phyloP scores from a whole-genome alignment of 2,329 filamentous ascomycete species.

The Colletotrichum sp. region DNA sequence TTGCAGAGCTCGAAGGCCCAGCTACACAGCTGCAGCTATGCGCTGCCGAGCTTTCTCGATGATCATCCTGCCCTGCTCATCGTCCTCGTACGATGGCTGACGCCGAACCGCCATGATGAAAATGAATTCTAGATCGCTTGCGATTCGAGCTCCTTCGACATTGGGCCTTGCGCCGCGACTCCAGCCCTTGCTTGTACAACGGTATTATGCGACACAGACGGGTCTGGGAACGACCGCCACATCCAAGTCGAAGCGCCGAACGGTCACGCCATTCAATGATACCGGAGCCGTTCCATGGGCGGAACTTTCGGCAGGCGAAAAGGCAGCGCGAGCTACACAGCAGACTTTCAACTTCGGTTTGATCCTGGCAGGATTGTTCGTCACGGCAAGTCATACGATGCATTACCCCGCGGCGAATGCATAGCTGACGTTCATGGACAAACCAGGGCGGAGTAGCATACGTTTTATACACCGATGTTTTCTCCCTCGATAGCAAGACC shows the following conservation, averaged over 20 bases:
- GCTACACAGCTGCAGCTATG: slow-evolving; percentile 6
- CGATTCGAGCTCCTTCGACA: slow-evolving; percentile 33
- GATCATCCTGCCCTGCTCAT: background rate
- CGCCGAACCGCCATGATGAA: slow-evolving; percentile 53
- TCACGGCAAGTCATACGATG: slow-evolving; percentile 65
- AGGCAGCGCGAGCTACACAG: slow-evolving; percentile 83
- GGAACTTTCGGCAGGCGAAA: slow-evolving; percentile 77
- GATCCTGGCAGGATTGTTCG: slow-evolving; percentile 73
- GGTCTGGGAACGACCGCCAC: slow-evolving; percentile 39
- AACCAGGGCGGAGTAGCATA: slow-evolving; percentile 76
- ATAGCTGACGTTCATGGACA: background rate
- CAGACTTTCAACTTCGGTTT: slow-evolving; percentile 89
- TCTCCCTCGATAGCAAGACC: slow-evolving; percentile 84
- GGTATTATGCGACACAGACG: slow-evolving; percentile 65
- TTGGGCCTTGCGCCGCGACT: slow-evolving; percentile 32
- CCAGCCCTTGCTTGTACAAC: slow-evolving; percentile 43
- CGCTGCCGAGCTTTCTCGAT: slow-evolving; percentile 1
- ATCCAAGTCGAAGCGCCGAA: slow-evolving; percentile 61
- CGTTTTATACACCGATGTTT: slow-evolving; percentile 81
- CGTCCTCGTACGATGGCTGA: slow-evolving; percentile 39
- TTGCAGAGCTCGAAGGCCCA: slow-evolving; percentile 7
- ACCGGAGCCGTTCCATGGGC: slow-evolving; percentile 83
- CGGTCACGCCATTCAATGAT: slow-evolving; percentile 85
- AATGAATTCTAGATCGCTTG: slow-evolving; percentile 40
- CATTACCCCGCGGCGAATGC: background rate